Evolutionary conservation across 129 eudicot genomes (phyloP), one percentile per base, ranked within the genome.

Genomic region (Kitagawia praeruptora): DNA sequence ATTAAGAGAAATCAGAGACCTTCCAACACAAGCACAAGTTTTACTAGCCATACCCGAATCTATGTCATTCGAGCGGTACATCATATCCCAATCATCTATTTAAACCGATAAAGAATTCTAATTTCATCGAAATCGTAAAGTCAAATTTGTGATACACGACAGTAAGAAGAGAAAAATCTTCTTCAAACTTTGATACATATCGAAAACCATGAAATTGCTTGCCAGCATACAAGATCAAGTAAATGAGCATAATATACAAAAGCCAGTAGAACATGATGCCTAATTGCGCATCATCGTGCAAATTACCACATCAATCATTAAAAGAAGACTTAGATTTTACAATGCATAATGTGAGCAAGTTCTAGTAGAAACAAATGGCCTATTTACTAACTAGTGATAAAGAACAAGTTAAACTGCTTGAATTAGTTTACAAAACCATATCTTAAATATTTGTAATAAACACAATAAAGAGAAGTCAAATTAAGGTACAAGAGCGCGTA

Each of bases 171-270:
- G 69, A 61, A n/a, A 61, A 25, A 8, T 9, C 69, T 23, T 21
- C 25, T 2, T 61, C 28, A 61, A 8, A 7, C 28, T 61, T 10
- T 61, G 5, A 61, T 28, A 11, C 9, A 58, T 58, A 61, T 21
- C 3, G 7, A 2, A 61, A 12, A 61, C 15, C 34, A 9, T n/a
- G 3, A n/a, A 61, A 25, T 61, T 61, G 28, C 34, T 8, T 15
- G 69, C 15, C 69, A 61, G 69, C 69, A n/a, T n/a, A 61, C 34
- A 61, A 21, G 34, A 61, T 61, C 69, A 61, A n/a, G 69, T 58
- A 8, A 49, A 58, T n/a, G 25, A 61, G 37, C 12, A 61, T 8
- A 2, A 4, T 4, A 61, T 9, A n/a, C 10, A 6, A 56, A 48
- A 56, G 5, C 66, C 66, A 6, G 34, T 10, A 25, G 37, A 9